phyloP scores from a whole-genome alignment of 345 rosid species.

The Cardamine occulta region DNA sequence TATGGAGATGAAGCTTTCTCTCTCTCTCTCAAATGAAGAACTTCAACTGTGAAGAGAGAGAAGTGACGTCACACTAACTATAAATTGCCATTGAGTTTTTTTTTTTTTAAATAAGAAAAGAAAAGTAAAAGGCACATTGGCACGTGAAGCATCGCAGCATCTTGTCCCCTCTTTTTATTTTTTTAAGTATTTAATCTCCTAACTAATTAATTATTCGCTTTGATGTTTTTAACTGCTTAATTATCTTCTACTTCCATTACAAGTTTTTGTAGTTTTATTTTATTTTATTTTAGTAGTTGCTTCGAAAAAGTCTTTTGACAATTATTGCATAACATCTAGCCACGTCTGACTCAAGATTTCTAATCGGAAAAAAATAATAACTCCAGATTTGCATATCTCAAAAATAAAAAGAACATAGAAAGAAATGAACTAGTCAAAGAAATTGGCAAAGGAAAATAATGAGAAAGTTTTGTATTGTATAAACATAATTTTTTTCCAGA shows the following conservation, averaged over 20 bases:
- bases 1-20: conserved; percentile 18
- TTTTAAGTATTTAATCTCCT: conserved; percentile 23
- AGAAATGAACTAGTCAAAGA: no score
- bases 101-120: not conserved
- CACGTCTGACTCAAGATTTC: conserved; percentile 32
- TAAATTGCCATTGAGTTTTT: conserved; percentile 14
- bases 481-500: not conserved
- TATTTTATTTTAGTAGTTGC: not conserved
- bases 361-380: not conserved
- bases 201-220: not conserved
- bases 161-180: no score
- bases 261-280: not conserved
- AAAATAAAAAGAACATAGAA: not conserved
- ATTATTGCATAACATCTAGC: conserved; percentile 28
- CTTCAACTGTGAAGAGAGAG: conserved; percentile 36
- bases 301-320: not conserved
- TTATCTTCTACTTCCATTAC: not conserved
- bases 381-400: not conserved
- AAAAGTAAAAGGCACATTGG: conserved; percentile 43
- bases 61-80: conserved; percentile 41
- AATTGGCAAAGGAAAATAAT: not conserved
- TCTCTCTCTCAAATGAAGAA: conserved; percentile 32
- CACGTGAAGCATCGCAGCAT: conserved; percentile 46
- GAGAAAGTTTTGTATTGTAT: not conserved
- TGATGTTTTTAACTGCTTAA: not conserved